phyloP scores from a whole-genome alignment of 176 grass and related monocot species.

The Zoysia japonica region DNA sequence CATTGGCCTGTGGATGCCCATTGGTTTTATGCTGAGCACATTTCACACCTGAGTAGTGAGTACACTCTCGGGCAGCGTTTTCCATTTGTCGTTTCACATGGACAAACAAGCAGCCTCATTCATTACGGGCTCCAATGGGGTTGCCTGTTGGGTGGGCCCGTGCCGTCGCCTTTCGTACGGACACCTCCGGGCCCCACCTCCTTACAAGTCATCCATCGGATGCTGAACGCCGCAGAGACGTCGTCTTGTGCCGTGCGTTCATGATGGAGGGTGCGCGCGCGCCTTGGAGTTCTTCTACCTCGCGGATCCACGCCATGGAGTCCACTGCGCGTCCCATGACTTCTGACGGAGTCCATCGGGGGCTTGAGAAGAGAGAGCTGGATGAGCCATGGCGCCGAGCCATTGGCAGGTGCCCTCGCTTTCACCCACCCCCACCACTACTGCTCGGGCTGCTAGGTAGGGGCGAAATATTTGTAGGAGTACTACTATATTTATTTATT shows the following conservation, averaged over 20 bases:
- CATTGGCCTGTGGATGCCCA: not conserved
- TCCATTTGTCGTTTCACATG: constrained; percentile 42
- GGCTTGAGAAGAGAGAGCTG: not conserved
- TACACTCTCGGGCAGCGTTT: constrained; percentile 17
- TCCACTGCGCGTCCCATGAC: not conserved
- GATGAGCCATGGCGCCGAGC: not conserved
- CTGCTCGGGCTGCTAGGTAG: not conserved
- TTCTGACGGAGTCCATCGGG: too few species aligned
- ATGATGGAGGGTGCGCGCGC: not conserved
- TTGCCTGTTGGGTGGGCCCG: constrained; percentile 3
- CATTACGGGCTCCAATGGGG: constrained; percentile 7
- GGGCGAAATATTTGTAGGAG: not conserved
- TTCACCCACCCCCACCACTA: constrained; percentile 37
- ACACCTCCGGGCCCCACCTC: not conserved
- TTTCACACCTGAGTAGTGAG: constrained; percentile 12
- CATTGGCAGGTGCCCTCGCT: constrained; percentile 12
- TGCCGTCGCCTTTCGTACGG: constrained; percentile 50
- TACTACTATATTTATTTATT: not conserved
- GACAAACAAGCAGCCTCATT: constrained; percentile 20
- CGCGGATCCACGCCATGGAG: not conserved
- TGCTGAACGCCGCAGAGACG: constrained; percentile 35
- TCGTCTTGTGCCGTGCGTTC: constrained; percentile 33
- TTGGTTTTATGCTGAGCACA: constrained; percentile 16
- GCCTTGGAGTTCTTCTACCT: constrained; percentile 5
- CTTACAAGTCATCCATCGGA: constrained; percentile 38